Conservation (phyloP, 805 yeast genomes). For the Blastobotrys mokoenaii region DNA sequence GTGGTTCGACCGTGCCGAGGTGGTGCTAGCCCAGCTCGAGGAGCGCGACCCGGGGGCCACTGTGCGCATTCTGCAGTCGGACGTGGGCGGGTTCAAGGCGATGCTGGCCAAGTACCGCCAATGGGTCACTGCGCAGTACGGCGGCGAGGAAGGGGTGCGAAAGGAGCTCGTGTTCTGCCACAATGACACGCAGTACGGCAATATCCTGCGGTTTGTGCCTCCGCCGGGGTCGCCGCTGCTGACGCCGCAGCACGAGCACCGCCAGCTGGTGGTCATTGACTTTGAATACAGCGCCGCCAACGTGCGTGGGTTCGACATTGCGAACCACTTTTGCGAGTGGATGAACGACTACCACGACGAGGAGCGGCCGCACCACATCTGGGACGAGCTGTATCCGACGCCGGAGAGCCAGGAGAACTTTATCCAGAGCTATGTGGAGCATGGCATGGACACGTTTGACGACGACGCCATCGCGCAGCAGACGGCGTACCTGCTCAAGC, state of each 20-base stretch:
- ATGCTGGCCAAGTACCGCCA: conserved; percentile 45
- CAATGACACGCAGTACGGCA: conserved; percentile 96
- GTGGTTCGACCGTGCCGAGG: conserved; percentile 52
- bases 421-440: conserved; percentile 68
- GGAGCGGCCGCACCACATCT: conserved; percentile 45
- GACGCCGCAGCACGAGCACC: conserved; percentile 44
- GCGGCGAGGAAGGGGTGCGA: conserved; percentile 32
- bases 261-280: conserved; percentile 84
- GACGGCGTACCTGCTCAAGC: conserved; percentile 50
- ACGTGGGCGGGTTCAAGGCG: conserved; percentile 43
- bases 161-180: conserved; percentile 73
- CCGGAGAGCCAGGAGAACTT: conserved; percentile 61
- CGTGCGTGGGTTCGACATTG: conserved; percentile 80
- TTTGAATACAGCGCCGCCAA: conserved; percentile 94
- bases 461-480: conserved; percentile 34
- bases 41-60: conserved; percentile 27
- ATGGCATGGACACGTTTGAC: conserved; percentile 26
- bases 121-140: conserved; percentile 53
- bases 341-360: conserved; percentile 84
- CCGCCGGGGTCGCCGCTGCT: conserved; percentile 44
- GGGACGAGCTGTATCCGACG: conserved; percentile 53
- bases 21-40: conserved; percentile 35
- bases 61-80: conserved; percentile 23
- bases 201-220: conserved; percentile 55
- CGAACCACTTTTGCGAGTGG: conserved; percentile 95